Base-by-base conservation (phyloP, 1,284 basidiomycete species). In the Ustilago crameri region DNA sequence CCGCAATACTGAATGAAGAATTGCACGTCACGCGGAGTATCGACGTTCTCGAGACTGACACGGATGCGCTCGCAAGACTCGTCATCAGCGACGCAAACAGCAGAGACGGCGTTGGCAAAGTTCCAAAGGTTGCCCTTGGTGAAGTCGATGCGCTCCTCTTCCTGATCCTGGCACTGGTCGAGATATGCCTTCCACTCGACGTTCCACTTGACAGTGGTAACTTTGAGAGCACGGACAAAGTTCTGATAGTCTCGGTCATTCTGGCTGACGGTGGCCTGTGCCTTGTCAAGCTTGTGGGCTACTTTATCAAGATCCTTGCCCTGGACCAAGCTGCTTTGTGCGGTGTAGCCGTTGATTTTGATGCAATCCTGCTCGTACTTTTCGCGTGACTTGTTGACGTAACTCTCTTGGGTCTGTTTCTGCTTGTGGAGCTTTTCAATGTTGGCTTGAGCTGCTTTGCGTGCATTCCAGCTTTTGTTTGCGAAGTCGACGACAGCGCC, bases 91-190 rank as follows among this genome's bases (percentile, higher is more conserved):
- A 99, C 95, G 80, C 96, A 98, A 24, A 97, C 92, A 8, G 92
- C 93, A 5, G 94, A 96, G 20, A 98, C 90, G 1, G 91, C 90
- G 84, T 99, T 99, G 2, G 95, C 94, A 82, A 93, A 97, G 30
- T 90, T 89, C 95, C 95, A 99, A 82, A 96, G 87, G 74, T 93
- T 93, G 82, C 95, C 92, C 85, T 96, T 97, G 85, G 92, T 90
- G 80, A 96, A 93, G 68, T 94, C 93, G 81, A 96, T 86, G 15
- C 96, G 88, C 66, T 95, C 91, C 79, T 98, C 95, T 83, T 99
- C 95, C 45, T 96, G 84, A 85, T 99, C 95, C 85, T 99, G 96
- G 74, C 92, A 94, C 56, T 89, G 89, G 86, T 87, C 74, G 32
- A 76, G 57, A 35, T 75, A 76, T 41, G 65, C 65, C 64, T 93